Percentiles rank a stretch among this genome's conserved stretches.
phyloP scores from a whole-genome alignment of 148 eudicot genomes.

The Fallopia convolvulus region DNA sequence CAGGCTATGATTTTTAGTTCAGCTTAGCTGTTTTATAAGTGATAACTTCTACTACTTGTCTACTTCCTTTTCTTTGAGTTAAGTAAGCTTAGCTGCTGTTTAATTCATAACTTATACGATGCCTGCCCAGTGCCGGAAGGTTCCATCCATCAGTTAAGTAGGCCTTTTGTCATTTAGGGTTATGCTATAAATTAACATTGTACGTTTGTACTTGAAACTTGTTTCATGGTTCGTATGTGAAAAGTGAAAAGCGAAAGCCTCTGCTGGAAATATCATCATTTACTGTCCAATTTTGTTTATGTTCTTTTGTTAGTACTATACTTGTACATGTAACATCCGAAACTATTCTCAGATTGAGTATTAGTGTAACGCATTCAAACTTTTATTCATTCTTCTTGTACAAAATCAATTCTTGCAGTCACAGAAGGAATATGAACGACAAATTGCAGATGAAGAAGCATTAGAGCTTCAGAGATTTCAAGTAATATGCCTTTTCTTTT shows the following conservation, averaged over 20 bases:
- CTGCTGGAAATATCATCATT: background rate
- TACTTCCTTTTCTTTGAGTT: background rate
- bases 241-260: background rate
- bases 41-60: background rate
- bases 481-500: slow-evolving; percentile 23
- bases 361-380: background rate
- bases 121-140: too few species aligned
- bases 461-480: slow-evolving; percentile 68
- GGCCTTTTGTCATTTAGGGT: background rate
- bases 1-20: background rate
- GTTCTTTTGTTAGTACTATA: background rate
- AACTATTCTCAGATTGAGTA: background rate
- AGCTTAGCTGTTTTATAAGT: background rate
- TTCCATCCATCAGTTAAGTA: background rate
- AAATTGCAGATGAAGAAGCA: slow-evolving; percentile 79
- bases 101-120: background rate
- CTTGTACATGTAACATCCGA: background rate
- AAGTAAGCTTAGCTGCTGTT: background rate
- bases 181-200: background rate
- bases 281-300: background rate
- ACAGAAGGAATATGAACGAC: slow-evolving; percentile 62
- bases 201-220: background rate
- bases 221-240: background rate
- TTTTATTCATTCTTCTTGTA: background rate
- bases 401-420: slow-evolving; percentile 39